Evolutionary conservation across 139 green algal species (phyloP).

Genomic region (Micromonas commoda): DNA sequence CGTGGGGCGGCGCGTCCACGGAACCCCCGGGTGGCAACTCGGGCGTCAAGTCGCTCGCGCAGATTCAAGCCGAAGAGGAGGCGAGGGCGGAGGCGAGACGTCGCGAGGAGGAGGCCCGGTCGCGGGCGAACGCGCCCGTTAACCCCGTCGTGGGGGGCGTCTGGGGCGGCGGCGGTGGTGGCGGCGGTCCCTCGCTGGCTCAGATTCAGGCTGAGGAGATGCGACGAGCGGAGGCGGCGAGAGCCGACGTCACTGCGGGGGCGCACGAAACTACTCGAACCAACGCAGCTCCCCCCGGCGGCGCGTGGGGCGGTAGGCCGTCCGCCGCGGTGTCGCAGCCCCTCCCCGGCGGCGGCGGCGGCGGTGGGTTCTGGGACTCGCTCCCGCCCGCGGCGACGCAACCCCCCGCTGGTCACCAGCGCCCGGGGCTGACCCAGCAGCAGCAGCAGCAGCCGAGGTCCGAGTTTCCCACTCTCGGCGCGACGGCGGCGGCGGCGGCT

Average conservation of each 20-base stretch:
- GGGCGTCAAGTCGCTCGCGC: not conserved
- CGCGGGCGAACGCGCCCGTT: not conserved
- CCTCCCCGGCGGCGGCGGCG: not conserved
- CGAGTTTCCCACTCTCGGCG: no score
- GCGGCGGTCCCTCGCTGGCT: not conserved
- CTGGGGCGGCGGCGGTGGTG: not conserved
- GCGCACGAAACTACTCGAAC: not conserved
- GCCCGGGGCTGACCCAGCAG: not conserved
- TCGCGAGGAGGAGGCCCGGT: not conserved
- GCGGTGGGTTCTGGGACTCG: not conserved
- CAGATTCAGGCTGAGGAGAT: constrained; percentile 20
- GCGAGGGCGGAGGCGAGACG: not conserved
- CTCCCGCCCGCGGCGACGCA: not conserved
- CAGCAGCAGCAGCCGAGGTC: not conserved
- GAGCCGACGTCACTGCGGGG: not conserved
- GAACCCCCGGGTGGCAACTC: not conserved
- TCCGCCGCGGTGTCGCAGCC: not conserved
- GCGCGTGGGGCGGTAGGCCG: not conserved
- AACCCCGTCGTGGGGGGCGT: not conserved
- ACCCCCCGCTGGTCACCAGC: no score
- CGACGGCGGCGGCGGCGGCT: not conserved
- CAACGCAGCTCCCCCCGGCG: not conserved
- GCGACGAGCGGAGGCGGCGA: constrained; percentile 12
- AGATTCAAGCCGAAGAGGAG: constrained; percentile 14
- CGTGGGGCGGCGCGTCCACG: constrained; percentile 12